Base-by-base conservation (phyloP, 768 basidiomycete species). In the Russula vinacea region DNA sequence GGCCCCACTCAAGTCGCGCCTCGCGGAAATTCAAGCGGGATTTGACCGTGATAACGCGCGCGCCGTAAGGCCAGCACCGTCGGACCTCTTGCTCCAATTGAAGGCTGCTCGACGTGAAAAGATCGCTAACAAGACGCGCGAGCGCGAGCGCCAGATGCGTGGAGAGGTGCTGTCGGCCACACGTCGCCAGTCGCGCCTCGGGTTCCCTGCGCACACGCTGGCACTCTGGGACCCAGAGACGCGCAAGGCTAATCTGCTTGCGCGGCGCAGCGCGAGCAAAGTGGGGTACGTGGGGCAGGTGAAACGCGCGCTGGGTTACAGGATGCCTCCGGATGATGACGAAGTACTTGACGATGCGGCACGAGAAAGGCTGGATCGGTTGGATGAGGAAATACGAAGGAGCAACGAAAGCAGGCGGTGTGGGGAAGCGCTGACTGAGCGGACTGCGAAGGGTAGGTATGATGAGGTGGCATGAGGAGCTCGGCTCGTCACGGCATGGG, bases 211-310 rank as follows among this genome's bases (percentile, higher is more conserved):
- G 0, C 84, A 85, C 67, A 67, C 88, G 3, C 76, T 85, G 3
- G 73, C 72, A 24, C 75, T 70, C 62, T 84, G 90, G 84, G 76
- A 81, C 0, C 75, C 78, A 1, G 70, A 78, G 67, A 73, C 81
- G 62, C 78, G 77, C 62, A 74, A 71, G 56, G 71, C 77, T 72
- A 88, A 90, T 66, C 75, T 73, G 65, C 74, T 87, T 5, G 77
- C 79, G 56, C 71, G 78, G 39, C 74, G 83, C 42, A 79, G 78
- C 44, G 77, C 83, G 2, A 81, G 86, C 59, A 84, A 87, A 72
- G 88, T 82, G 0, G 91, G 91, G 16, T 92, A 90, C 72, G 80
- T 85, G 2, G 90, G 82, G n/a, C 69, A 74, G 70, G 77, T 86
- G 56, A 93, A 92, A 76, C 75, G 75, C 62, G 74, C 70, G 62